Evolutionary conservation across 345 rosid genomes (phyloP).

Genomic region (Eucalyptus albens): DNA sequence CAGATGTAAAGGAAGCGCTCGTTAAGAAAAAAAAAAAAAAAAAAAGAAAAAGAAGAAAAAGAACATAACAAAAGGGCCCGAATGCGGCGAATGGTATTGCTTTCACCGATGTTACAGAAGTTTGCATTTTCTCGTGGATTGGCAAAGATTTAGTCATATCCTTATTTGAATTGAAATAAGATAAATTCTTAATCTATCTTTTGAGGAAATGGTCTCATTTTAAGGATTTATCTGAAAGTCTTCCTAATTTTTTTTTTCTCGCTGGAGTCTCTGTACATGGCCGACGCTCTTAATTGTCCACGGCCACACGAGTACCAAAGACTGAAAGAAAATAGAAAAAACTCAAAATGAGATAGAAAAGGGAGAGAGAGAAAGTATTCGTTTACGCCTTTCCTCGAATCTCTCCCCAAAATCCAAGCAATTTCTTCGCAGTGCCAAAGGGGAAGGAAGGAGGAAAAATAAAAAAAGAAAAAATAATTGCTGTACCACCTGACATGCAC

Average conservation of each 20-base stretch:
- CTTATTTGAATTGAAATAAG: neutral
- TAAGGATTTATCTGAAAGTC: neutral
- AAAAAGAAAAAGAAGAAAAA: neutral
- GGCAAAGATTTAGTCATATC: neutral
- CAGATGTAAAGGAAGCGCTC: rapidly evolving
- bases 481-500: neutral
- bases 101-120: neutral
- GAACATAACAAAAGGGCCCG: neutral
- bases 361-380: neutral
- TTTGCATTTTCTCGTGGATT: neutral
- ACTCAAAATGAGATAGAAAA: neutral
- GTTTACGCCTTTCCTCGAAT: neutral
- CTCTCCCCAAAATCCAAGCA: neutral
- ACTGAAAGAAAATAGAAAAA: neutral
- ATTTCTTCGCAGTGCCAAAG: neutral
- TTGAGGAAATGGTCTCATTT: neutral
- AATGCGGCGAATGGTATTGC: neutral
- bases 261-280: neutral
- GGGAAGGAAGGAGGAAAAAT: neutral
- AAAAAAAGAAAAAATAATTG: neutral
- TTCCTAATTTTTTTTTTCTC: neutral
- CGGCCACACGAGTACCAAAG: neutral
- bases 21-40: neutral
- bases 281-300: neutral
- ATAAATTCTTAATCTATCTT: neutral